Conservation (phyloP, 2,329 filamentous ascomycete genomes). For the Penicillium sclerotigenum region DNA sequence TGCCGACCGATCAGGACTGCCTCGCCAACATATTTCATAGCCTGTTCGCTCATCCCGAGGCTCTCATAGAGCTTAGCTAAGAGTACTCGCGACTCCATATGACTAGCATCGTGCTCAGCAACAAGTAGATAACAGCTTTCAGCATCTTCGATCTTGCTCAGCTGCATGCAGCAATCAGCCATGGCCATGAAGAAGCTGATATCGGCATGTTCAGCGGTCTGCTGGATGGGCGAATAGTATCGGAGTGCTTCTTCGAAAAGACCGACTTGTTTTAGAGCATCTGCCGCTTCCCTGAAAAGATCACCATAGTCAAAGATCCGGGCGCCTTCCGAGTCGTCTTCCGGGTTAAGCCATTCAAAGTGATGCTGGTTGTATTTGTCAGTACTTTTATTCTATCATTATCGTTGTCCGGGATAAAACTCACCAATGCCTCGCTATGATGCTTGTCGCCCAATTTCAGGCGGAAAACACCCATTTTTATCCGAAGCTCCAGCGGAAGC, state of each 20-base stretch:
- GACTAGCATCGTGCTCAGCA: slow-evolving; percentile 66
- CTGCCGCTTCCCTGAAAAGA: slow-evolving; percentile 70
- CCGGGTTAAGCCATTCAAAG: slow-evolving; percentile 67
- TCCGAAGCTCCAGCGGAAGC: slow-evolving; percentile 76
- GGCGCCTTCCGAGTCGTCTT: slow-evolving; percentile 50
- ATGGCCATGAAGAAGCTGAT: slow-evolving; percentile 51
- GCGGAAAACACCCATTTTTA: slow-evolving; percentile 81
- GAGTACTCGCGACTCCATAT: slow-evolving; percentile 73
- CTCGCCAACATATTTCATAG: slow-evolving; percentile 72
- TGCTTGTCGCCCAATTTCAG: slow-evolving; percentile 63
- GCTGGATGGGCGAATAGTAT: slow-evolving; percentile 55
- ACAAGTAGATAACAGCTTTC: slow-evolving; percentile 74
- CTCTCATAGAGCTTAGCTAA: slow-evolving; percentile 82
- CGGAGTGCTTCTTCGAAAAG: slow-evolving; percentile 55
- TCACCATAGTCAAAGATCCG: slow-evolving; percentile 67
- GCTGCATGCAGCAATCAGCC: slow-evolving; percentile 62
- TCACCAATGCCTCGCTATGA: slow-evolving; percentile 69
- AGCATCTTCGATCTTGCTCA: slow-evolving; percentile 64
- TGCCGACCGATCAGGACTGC: slow-evolving; percentile 62
- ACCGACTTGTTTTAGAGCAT: slow-evolving; percentile 53
- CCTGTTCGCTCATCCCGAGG: slow-evolving; percentile 68
- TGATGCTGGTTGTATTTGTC: slow-evolving; percentile 52
- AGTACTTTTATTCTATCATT: slow-evolving; percentile 10
- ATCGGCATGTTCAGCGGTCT: slow-evolving; percentile 48
- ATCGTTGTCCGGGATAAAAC: slow-evolving; percentile 24